Base-by-base conservation (phyloP, 129 eudicot genomes). In the Ambrosia artemisiifolia region DNA sequence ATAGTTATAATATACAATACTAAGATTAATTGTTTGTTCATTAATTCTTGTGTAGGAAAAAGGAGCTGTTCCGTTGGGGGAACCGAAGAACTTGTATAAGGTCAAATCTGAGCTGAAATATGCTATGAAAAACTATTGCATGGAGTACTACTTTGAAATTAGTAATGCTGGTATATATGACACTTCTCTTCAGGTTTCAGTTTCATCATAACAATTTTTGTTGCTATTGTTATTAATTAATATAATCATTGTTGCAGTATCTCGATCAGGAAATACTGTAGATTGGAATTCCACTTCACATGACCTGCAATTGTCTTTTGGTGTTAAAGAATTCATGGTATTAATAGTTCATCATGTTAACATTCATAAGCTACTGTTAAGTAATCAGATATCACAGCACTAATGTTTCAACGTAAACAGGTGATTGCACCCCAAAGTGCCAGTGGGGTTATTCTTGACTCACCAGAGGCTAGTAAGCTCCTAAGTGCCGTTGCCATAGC, bases 401-500 rank as follows among this genome's bases (percentile, higher is more conserved):
- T 67, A 43, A 32, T 61, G 8, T 62, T 75, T 51, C 8, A 36
- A 32, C 32, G 59, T 73, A 34, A 28, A 65, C 76, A 94, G 98
- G 91, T 94, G 73, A 94, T 94, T 80, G 88, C 96, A 63, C 98
- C 98, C 62, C 96, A 85, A 84, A 94, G 96, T 88, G 98, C 95
- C 64, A 94, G 90, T 49, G 93, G 98, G n/a, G 98, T 94, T 68
- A 93, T 94, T 69, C 88, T 94, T 65, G 97, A 93, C 70, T 82
- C 96, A 40, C 98, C 95, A n/a, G 96, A 93, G 79, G 95, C 96
- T 30, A 93, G 98, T 88, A 93, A 93, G 80, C 98, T 94, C 61
- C 77, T 94, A 44, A 94, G 98, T 75, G 98, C 96, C 24, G 88
- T 90, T 76, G 96, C 98, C 48, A 94, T 94, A 79, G 98, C 98